Evolutionary conservation across 2,329 filamentous ascomycete species (phyloP).

Genomic region (Epichloe baconii): DNA sequence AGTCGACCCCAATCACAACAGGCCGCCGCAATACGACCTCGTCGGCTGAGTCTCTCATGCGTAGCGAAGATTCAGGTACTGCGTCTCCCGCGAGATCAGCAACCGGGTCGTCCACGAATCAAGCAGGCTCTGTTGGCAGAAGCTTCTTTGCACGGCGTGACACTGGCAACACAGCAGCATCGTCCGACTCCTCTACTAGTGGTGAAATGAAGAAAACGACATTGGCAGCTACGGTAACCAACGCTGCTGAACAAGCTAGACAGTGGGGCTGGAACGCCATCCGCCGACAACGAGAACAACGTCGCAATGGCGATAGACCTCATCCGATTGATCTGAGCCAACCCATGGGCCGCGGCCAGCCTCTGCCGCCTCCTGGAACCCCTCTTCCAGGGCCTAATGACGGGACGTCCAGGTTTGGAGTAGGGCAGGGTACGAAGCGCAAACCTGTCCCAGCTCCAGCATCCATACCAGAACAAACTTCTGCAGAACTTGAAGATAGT

Average conservation of each 20-base stretch:
- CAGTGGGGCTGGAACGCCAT: conserved; percentile 48
- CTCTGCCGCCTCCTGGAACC: conserved; percentile 66
- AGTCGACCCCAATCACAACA: conserved; percentile 15
- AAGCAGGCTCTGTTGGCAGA: conserved; percentile 25
- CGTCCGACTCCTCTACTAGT: conserved; percentile 23
- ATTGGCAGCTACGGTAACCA: conserved; percentile 37
- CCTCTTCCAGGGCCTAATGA: conserved; percentile 58
- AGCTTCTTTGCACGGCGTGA: conserved; percentile 28
- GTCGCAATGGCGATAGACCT: conserved; percentile 19
- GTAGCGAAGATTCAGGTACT: conserved; percentile 11
- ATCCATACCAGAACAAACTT: conserved; percentile 14
- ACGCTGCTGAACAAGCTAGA: conserved; percentile 40
- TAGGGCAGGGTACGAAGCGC: conserved; percentile 47
- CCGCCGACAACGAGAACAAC: conserved; percentile 34
- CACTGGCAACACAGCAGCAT: conserved; percentile 21
- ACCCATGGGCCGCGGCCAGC: conserved; percentile 72
- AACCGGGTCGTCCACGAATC: conserved; percentile 26
- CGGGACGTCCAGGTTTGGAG: conserved; percentile 42
- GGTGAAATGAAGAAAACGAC: conserved; percentile 33
- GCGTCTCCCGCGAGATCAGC: conserved; percentile 19
- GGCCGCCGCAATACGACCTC: conserved; percentile 26
- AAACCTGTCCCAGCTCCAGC: conserved; percentile 47
- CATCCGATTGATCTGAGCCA: conserved; percentile 37
- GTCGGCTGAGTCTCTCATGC: conserved; percentile 20
- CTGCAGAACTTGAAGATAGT: conserved; percentile 13